Evolutionary conservation across 768 basidiomycete genomes (phyloP).

Genomic region (Suillus subalutaceus): DNA sequence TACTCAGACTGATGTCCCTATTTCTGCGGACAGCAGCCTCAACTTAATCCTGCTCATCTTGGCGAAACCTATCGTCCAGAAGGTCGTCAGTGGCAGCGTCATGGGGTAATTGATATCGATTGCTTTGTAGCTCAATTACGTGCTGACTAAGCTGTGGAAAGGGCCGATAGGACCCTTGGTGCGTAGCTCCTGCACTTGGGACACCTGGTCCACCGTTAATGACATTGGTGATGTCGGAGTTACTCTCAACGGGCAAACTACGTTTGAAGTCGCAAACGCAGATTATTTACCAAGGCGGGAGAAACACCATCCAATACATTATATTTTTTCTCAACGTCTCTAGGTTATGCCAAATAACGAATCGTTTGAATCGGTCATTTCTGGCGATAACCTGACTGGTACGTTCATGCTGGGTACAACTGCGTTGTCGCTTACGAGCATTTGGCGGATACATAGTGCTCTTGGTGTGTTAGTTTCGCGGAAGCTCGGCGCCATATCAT

Average conservation of each 20-base stretch:
- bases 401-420: conserved; percentile 15
- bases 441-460: conserved; percentile 37
- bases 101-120: conserved; percentile 46
- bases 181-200: no score
- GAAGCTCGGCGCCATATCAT: background rate
- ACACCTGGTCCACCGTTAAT: no score
- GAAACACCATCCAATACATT: background rate
- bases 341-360: conserved; percentile 62
- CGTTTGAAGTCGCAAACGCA: conserved; percentile 61
- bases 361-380: conserved; percentile 71
- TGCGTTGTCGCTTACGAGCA: conserved; percentile 12
- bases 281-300: conserved; percentile 56
- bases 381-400: conserved; percentile 65
- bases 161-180: no score
- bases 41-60: conserved; percentile 68
- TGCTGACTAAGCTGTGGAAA: no score
- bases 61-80: conserved; percentile 76
- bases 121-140: no score
- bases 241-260: conserved; percentile 51
- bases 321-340: background rate
- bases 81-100: conserved; percentile 59
- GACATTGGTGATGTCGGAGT: conserved; percentile 68
- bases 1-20: conserved; percentile 57
- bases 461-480: conserved; percentile 44
- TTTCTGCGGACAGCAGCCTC: conserved; percentile 61